These are phyloP conservation scores for Citrullus colocynthis DNA, from an alignment of 306 rosid species.

Conservation along the genomic window DNA sequence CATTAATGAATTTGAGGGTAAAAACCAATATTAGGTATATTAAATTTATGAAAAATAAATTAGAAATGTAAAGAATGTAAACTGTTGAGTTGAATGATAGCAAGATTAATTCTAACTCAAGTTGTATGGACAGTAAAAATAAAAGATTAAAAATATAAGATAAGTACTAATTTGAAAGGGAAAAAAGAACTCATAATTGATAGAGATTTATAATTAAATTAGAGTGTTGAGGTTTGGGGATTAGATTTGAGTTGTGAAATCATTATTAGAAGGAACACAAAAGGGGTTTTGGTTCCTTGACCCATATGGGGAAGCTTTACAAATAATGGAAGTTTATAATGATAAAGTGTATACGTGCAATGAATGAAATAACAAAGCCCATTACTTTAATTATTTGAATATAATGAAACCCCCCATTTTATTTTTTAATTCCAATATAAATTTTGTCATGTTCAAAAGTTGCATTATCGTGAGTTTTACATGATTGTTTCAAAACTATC, in stretches of 20 bases:
- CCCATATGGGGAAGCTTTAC: not conserved
- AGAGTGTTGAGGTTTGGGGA: not conserved
- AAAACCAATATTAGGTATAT: too few relatives aligned
- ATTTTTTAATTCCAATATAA: not conserved
- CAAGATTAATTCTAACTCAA: too few relatives aligned
- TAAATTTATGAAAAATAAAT: too few relatives aligned
- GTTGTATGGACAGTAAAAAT: too few relatives aligned
- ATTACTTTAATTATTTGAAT: not conserved
- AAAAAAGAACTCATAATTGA: not conserved
- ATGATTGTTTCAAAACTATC: too few relatives aligned
- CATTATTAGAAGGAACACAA: too few relatives aligned
- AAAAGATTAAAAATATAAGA: not conserved
- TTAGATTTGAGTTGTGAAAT: too few relatives aligned
- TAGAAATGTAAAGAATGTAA: too few relatives aligned
- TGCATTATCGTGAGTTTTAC: too few relatives aligned
- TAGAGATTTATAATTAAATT: not conserved
- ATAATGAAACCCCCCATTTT: not conserved
- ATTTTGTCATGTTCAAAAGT: too few relatives aligned
- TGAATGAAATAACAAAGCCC: not conserved
- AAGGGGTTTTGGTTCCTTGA: not conserved
- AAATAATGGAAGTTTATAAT: not conserved
- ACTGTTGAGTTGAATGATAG: too few relatives aligned
- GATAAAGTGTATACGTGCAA: not conserved
- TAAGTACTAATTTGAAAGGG: not conserved
- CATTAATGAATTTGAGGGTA: too few relatives aligned